These are phyloP conservation scores for Tetraselmis chui DNA, from an alignment of 139 green algal genomes.

Conservation along the genomic window DNA sequence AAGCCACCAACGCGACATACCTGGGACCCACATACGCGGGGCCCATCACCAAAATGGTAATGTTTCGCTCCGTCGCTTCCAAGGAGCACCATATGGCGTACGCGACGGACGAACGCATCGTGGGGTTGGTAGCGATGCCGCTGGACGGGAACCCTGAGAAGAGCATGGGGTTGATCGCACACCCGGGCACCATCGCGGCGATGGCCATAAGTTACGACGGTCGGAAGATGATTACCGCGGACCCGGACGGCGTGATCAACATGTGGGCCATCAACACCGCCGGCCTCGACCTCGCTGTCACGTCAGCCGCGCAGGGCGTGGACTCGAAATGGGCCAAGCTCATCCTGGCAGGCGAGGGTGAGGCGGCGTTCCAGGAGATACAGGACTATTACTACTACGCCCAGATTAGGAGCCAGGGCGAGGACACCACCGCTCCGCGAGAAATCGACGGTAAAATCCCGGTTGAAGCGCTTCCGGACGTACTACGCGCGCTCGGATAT, in stretches of 20 bases:
- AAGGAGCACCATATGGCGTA: constrained; percentile 50
- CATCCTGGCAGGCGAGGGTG: constrained; percentile 26
- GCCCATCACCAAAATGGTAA: constrained; percentile 38
- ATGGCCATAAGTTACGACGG: constrained; percentile 53
- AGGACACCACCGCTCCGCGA: constrained; percentile 32
- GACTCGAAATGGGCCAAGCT: constrained; percentile 25
- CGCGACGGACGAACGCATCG: constrained; percentile 38
- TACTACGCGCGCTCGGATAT: constrained; percentile 61
- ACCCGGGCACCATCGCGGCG: constrained; percentile 42
- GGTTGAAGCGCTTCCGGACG: constrained; percentile 39
- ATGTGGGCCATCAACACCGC: constrained; percentile 45
- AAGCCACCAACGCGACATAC: constrained; percentile 28
- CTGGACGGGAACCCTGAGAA: constrained; percentile 48
- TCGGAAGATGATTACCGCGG: constrained; percentile 51
- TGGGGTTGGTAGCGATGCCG: constrained; percentile 58
- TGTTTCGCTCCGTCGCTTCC: constrained; percentile 36
- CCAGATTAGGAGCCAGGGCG: constrained; percentile 41
- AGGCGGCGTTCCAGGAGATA: constrained; percentile 47
- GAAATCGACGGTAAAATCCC: constrained; percentile 35
- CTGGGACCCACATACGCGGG: constrained; percentile 57
- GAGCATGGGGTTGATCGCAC: constrained; percentile 64
- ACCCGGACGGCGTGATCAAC: constrained; percentile 41
- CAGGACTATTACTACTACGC: constrained; percentile 60
- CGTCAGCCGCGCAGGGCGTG: too few species aligned
- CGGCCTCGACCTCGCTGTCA: constrained; percentile 15